Conservation (phyloP, 345 rosid species). For the Arabidopsis thaliana region DNA sequence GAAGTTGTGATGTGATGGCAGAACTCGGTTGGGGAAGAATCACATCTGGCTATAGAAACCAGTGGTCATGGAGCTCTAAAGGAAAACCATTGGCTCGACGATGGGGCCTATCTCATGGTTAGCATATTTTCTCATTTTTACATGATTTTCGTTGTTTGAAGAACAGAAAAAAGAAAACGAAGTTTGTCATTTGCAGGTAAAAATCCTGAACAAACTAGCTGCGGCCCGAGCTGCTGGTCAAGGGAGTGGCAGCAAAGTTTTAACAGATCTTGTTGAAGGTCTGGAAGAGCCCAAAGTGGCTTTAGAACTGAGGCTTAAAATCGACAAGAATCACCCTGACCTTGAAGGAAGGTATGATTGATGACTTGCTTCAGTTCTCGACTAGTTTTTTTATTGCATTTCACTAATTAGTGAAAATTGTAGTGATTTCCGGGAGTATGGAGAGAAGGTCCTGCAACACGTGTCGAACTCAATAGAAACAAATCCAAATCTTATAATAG, state of each 20-base stretch:
- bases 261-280: slow-evolving; percentile 84
- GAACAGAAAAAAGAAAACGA: background rate
- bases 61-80: slow-evolving; percentile 99
- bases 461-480: slow-evolving; percentile 59
- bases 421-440: slow-evolving; percentile 91
- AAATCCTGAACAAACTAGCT: slow-evolving; percentile 91
- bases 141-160: slow-evolving; percentile 4
- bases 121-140: slow-evolving; percentile 36
- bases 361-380: slow-evolving; percentile 15
- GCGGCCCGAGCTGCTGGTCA: slow-evolving; percentile 80
- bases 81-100: slow-evolving; percentile 99
- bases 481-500: slow-evolving; percentile 73
- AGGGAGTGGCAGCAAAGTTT: slow-evolving; percentile 77
- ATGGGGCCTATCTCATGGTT: slow-evolving; percentile 99
- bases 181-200: slow-evolving; percentile 62
- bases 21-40: slow-evolving; percentile 86
- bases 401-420: slow-evolving; percentile 11
- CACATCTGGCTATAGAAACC: slow-evolving; percentile 97
- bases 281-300: slow-evolving; percentile 81
- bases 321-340: slow-evolving; percentile 79
- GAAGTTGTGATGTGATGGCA: slow-evolving; percentile 45
- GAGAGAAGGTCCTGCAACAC: slow-evolving; percentile 83
- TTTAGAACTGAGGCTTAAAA: slow-evolving; percentile 85
- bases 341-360: slow-evolving; percentile 85
- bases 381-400: background rate